Evolutionary conservation across 225 moss, liverwort and hornwort genomes (phyloP).

Genomic region (Takakia lepidozioides): DNA sequence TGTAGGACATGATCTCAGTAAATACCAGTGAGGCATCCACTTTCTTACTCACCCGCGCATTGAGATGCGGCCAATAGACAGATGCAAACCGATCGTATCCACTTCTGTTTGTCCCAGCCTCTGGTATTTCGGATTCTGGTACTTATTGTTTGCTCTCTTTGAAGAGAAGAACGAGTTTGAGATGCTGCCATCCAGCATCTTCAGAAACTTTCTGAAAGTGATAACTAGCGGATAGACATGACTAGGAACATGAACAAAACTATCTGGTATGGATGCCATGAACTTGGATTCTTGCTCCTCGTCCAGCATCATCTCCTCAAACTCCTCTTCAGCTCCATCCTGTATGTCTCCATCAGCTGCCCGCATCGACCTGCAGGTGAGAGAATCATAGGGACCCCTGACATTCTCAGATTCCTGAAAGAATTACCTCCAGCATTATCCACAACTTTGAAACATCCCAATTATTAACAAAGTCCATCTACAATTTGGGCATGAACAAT

Average conservation of each 20-base stretch:
- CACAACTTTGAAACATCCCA: not conserved
- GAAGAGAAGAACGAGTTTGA: slow-evolving; percentile 12
- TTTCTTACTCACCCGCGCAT: slow-evolving; percentile 17
- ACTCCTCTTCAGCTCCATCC: slow-evolving; percentile 5
- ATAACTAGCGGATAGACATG: slow-evolving; percentile 36
- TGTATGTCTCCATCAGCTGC: slow-evolving; percentile 10
- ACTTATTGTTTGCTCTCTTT: no score
- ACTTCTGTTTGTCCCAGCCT: no score
- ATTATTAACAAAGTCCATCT: not conserved
- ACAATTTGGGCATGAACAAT: not conserved
- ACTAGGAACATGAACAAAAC: slow-evolving; percentile 15
- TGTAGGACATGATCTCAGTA: no score
- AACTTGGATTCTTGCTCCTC: slow-evolving; percentile 42
- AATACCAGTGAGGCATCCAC: slow-evolving; percentile 41
- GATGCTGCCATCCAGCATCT: slow-evolving; percentile 54
- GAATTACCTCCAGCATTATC: no score
- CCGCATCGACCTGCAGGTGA: slow-evolving; percentile 33
- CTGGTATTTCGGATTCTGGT: no score
- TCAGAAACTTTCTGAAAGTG: slow-evolving; percentile 43
- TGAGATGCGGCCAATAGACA: slow-evolving; percentile 43
- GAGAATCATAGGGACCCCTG: no score
- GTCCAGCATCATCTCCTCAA: slow-evolving; percentile 45
- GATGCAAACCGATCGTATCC: slow-evolving; percentile 32
- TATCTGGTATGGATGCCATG: slow-evolving; percentile 48
- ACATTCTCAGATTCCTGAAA: no score